These are phyloP conservation scores for Celoporthe dispersa DNA, from an alignment of 2,329 filamentous ascomycete genomes.

Conservation along the genomic window DNA sequence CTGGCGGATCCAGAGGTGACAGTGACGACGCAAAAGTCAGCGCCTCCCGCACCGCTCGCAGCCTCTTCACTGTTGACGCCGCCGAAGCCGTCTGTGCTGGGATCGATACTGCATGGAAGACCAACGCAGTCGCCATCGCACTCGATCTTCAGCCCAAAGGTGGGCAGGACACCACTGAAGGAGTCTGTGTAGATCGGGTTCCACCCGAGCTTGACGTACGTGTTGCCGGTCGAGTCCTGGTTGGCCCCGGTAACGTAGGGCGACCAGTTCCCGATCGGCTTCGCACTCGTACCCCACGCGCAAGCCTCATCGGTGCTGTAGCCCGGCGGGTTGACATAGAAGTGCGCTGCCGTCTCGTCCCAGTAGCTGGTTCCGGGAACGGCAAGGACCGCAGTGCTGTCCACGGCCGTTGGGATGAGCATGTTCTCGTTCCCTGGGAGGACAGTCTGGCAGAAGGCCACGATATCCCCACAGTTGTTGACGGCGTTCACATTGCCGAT, in stretches of 20 bases:
- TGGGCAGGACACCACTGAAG: slow-evolving; percentile 61
- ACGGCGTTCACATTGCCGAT: slow-evolving; percentile 66
- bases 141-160: slow-evolving; percentile 71
- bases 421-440: slow-evolving; percentile 80
- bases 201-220: slow-evolving; percentile 76
- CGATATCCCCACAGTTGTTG: slow-evolving; percentile 65
- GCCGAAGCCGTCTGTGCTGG: slow-evolving; percentile 57
- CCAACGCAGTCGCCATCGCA: slow-evolving; percentile 72
- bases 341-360: slow-evolving; percentile 76
- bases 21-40: slow-evolving; percentile 77
- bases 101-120: slow-evolving; percentile 74
- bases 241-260: slow-evolving; percentile 80
- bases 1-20: slow-evolving; percentile 71
- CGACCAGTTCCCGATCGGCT: slow-evolving; percentile 75
- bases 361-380: slow-evolving; percentile 74
- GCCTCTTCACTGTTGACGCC: slow-evolving; percentile 60
- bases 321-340: slow-evolving; percentile 79
- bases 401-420: slow-evolving; percentile 77
- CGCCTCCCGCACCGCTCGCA: slow-evolving; percentile 67
- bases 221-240: slow-evolving; percentile 65
- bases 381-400: slow-evolving; percentile 61
- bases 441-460: slow-evolving; percentile 80
- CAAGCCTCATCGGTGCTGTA: slow-evolving; percentile 64
- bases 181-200: slow-evolving; percentile 73
- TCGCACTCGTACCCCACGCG: slow-evolving; percentile 68